A percentile compares a stretch with the other conserved stretches of the same genome.
Conservation (phyloP, 768 basidiomycete species). For the Multifurca ochricompacta region DNA sequence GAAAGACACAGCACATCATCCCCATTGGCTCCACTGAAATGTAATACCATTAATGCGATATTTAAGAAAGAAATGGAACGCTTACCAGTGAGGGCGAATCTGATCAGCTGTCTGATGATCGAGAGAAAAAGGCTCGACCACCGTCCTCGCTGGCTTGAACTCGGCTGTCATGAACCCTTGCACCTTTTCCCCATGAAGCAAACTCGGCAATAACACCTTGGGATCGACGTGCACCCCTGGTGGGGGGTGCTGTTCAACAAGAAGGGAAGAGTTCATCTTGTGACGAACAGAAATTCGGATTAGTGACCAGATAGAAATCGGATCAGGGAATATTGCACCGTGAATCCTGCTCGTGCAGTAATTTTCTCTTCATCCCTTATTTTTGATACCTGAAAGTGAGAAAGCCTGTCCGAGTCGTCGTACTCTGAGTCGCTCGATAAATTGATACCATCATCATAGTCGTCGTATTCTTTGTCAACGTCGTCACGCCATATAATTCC, state of each 20-base stretch:
- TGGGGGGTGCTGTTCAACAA: background rate
- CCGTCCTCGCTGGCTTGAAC: conserved; percentile 1
- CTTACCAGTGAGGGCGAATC: conserved; percentile 9
- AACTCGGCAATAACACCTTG: background rate
- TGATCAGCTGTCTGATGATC: background rate
- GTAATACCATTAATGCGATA: background rate
- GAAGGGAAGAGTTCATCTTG: conserved; percentile 1
- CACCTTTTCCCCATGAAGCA: conserved; percentile 17
- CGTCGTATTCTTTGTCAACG: too few species aligned
- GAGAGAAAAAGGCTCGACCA: background rate
- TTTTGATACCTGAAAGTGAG: conserved; percentile 47
- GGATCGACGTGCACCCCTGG: background rate
- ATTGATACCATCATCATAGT: too few species aligned
- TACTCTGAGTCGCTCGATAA: conserved; percentile 32
- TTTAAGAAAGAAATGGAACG: too few species aligned
- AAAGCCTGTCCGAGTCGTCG: conserved; percentile 40
- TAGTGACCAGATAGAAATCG: background rate
- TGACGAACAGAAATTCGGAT: background rate
- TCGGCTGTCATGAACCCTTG: conserved; percentile 20
- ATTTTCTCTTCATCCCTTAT: conserved; percentile 51
- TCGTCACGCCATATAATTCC: conserved; percentile 40
- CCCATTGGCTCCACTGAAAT: conserved; percentile 1
- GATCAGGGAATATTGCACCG: conserved; percentile 27
- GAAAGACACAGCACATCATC: conserved; percentile 9
- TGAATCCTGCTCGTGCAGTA: conserved; percentile 36